Evolutionary conservation across 129 eudicot genomes (phyloP), one percentile per base, ranked within the genome.

Genomic region (Chrysanthemum lavandulifolium): DNA sequence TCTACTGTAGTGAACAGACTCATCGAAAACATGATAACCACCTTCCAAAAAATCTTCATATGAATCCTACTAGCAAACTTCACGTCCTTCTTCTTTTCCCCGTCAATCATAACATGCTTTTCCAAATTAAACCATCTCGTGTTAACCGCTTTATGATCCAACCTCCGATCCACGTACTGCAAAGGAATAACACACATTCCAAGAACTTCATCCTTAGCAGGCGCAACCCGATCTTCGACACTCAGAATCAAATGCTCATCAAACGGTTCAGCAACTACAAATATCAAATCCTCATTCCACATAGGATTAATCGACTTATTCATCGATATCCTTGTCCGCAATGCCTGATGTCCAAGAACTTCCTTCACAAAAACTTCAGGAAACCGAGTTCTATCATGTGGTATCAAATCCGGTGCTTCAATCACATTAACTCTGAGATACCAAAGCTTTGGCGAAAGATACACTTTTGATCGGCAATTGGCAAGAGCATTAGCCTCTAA

Each of bases 11-110:
- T 86, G 88, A 61, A 88, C 83, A 7, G 91, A 86, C 65, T 86
- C 88, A 73, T 86, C 91, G 13, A 86, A 80, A 72, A 83, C 91
- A 53, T 86, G 91, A 73, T 86, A 86, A 59, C 91, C 91, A 9
- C 91, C 91, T 86, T 86, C 91, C 72, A 86, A 55, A 65, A 78
- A 57, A 86, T 75, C 45, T 87, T 68, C 87, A 74, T 75, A 48
- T 86, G 91, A 78, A 86, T 53, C 68, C 85, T 80, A 74, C 91
- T 86, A 15, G 87, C 82, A 49, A 86, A 86, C 23, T 86, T 86
- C 13, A 86, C 75, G 67, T 86, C 91, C 65, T 83, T 86, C 81
- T 76, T 83, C 86, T 86, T 86, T 62, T 86, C 91, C 7, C 91
- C 91, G 12, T 86, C 91, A 47, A 82, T 62, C 5, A 81, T 65